Evolutionary conservation across 192 early-diverging fungal genomes (phyloP), one percentile per base, ranked within the genome.

Genomic region (Kickxella alabastrina): DNA sequence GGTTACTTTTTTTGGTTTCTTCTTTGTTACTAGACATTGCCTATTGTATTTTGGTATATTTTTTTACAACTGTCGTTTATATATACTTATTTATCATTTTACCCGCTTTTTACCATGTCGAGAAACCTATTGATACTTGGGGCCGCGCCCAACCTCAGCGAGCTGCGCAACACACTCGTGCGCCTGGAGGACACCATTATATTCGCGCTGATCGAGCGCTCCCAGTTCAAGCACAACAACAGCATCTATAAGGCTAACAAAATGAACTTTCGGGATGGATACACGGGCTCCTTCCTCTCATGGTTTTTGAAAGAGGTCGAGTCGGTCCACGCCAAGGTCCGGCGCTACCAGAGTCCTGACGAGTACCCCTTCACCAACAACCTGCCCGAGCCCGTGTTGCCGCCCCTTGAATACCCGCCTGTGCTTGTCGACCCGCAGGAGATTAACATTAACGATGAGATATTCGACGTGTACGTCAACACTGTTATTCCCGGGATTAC

Each of bases 231-330:
- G 24, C 65, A 82, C 49, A 99, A 99, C 77, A 68, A 64, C 13
- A 75, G 57, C 32, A 89, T 93, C 52, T 99, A 99, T 68, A 52
- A 80, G 27, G 75, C 78, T 23, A 81, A 79, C 21, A 79, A 71
- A 51, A 76, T 91, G 62, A 56, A 77, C 58, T 82, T 95, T 56
- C 83, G 77, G 15, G 79, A 85, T 60, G 65, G 78, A 42, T 86
- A 82, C 50, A 59, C 75, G 43, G 82, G 83, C 3, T 91, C 86
- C 6, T 99, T 99, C 59, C 76, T 99, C 6, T 85, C 88, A 32
- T 93, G 86, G 62, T 90, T 95, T 47, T 75, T 99, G 40, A 83
- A 85, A 62, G 93, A 99, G 57, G 87, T 89, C 29, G 96, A 99
- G 56, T 78, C 81, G 43, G 89, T 92, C 13, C 94, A 99, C 64